Conservation (phyloP, 306 rosid genomes). For the Sesbania bispinosa region DNA sequence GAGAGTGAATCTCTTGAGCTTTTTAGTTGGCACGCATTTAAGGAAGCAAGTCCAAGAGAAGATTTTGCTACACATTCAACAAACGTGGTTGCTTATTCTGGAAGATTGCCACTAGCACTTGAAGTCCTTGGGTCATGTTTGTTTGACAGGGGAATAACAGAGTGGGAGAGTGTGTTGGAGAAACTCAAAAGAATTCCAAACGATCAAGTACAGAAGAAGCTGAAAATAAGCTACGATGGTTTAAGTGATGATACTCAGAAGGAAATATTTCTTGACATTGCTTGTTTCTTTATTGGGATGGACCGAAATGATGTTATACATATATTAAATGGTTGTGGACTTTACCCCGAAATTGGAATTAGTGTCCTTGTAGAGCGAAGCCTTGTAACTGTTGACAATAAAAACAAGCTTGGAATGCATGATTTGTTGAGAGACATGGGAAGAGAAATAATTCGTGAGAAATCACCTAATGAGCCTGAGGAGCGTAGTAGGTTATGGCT, state of each 20-base stretch:
- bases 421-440: slow-evolving; percentile 20
- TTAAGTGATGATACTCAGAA: not conserved
- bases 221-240: not conserved
- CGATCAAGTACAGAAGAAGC: not conserved
- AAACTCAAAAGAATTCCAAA: slow-evolving; percentile 4
- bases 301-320: not conserved
- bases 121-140: slow-evolving; percentile 19
- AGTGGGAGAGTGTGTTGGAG: slow-evolving; percentile 4
- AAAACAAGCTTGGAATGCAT: slow-evolving; percentile 23
- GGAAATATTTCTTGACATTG: not conserved
- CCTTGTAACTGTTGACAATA: not conserved
- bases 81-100: not conserved
- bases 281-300: slow-evolving; percentile 15
- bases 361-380: not conserved
- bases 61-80: not conserved
- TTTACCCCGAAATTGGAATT: not conserved
- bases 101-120: slow-evolving; percentile 14
- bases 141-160: not conserved
- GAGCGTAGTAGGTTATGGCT: slow-evolving; percentile 15
- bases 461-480: not conserved
- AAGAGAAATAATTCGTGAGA: slow-evolving; percentile 8
- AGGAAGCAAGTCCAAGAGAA: not conserved
- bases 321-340: not conserved
- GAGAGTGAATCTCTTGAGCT: slow-evolving; percentile 4
- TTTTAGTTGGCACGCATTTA: slow-evolving; percentile 13